Evolutionary conservation across 768 basidiomycete species (phyloP).

Genomic region (Pisolithus marmoratus): DNA sequence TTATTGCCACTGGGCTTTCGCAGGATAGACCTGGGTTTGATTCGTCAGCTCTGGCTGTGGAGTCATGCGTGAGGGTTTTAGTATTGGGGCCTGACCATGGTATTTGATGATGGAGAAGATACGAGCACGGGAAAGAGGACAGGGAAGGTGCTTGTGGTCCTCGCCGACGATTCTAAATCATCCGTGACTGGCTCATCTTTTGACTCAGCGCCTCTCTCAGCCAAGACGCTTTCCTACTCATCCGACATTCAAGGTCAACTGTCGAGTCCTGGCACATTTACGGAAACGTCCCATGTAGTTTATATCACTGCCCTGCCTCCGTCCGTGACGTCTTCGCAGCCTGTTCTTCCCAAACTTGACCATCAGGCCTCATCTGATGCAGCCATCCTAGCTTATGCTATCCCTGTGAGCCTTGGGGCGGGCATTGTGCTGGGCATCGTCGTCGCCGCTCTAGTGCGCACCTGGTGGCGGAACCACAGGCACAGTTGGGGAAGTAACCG

Average conservation of each 20-base stretch:
- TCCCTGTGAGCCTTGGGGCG: no score
- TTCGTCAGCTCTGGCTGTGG: constrained; percentile 57
- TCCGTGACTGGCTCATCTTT: neutral
- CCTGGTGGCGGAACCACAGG: no score
- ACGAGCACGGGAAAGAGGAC: no score
- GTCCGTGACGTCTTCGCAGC: constrained; percentile 7
- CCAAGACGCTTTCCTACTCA: neutral
- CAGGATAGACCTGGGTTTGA: constrained; percentile 58
- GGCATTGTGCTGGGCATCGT: no score
- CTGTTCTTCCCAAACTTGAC: constrained; percentile 12
- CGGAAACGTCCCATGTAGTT: constrained; percentile 14
- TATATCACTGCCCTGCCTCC: constrained; percentile 33
- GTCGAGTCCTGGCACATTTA: neutral
- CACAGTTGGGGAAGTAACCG: no score
- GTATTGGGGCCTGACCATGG: constrained; percentile 34
- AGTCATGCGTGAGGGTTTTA: constrained; percentile 45
- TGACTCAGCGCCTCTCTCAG: neutral
- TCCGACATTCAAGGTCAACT: neutral
- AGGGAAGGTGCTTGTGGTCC: neutral
- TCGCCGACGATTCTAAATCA: neutral
- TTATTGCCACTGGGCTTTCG: constrained; percentile 69
- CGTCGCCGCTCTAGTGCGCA: no score
- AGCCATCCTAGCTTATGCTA: no score
- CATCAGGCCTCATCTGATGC: constrained; percentile 18
- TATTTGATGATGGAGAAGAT: neutral